Evolutionary conservation across 2,329 filamentous ascomycete genomes (phyloP).

Genomic region (Bipolaris sorokiniana): DNA sequence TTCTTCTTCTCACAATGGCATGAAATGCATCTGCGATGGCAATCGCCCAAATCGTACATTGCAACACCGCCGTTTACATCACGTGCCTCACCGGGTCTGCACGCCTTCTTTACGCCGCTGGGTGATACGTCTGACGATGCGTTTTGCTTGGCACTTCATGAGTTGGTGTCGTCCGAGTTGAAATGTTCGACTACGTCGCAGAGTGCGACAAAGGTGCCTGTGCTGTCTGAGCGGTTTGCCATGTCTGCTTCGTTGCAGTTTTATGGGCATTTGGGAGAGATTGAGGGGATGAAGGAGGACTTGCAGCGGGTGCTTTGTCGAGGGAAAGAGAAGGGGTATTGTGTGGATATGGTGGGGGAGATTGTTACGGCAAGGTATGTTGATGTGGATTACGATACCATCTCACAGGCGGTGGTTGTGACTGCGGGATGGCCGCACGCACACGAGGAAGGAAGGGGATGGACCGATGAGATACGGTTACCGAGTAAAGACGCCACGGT

Average conservation of each 20-base stretch:
- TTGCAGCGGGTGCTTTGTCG: slow-evolving; percentile 61
- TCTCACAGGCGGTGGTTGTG: slow-evolving; percentile 68
- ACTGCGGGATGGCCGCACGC: slow-evolving; percentile 65
- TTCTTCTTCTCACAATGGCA: slow-evolving; percentile 67
- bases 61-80: slow-evolving; percentile 74
- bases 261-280: slow-evolving; percentile 67
- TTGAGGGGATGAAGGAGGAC: slow-evolving; percentile 63
- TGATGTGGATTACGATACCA: slow-evolving; percentile 78
- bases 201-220: slow-evolving; percentile 67
- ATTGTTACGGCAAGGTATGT: slow-evolving; percentile 66
- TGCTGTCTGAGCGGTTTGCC: slow-evolving; percentile 65
- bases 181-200: slow-evolving; percentile 62
- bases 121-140: slow-evolving; percentile 37
- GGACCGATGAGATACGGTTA: slow-evolving; percentile 55
- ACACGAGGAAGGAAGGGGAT: slow-evolving; percentile 36
- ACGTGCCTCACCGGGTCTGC: slow-evolving; percentile 77
- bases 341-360: slow-evolving; percentile 56
- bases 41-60: slow-evolving; percentile 63
- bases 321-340: slow-evolving; percentile 43
- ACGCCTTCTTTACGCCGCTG: slow-evolving; percentile 75
- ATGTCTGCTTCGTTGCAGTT: slow-evolving; percentile 72
- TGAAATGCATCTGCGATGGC: slow-evolving; percentile 82
- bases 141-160: slow-evolving; percentile 65
- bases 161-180: slow-evolving; percentile 60
- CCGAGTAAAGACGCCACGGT: slow-evolving; percentile 59